Percentiles rank a stretch among this genome's conserved stretches.
phyloP scores from a whole-genome alignment of 1,284 basidiomycete genomes.

The Termitomyces sp. region DNA sequence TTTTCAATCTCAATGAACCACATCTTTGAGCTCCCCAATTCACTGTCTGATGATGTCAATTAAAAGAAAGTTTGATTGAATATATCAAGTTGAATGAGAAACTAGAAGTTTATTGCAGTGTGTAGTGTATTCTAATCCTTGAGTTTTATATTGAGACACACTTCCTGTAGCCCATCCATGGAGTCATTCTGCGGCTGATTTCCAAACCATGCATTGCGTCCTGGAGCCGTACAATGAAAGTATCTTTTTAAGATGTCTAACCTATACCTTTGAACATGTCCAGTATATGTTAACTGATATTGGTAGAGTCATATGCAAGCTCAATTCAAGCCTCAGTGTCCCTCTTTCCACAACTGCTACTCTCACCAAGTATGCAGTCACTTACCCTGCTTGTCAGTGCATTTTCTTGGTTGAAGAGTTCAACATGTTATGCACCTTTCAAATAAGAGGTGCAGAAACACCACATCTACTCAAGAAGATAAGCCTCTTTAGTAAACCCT shows the following conservation, averaged over 20 bases:
- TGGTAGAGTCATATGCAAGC: not conserved
- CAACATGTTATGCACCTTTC: not conserved
- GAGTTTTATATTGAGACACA: not conserved
- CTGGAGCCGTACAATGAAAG: not conserved
- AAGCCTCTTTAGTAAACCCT: too few relatives aligned
- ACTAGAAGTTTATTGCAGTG: not conserved
- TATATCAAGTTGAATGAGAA: not conserved
- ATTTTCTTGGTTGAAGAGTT: not conserved
- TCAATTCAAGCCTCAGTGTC: not conserved
- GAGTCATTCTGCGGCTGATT: not conserved
- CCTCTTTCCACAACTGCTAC: not conserved
- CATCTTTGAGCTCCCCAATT: too few relatives aligned
- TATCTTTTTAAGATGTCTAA: not conserved
- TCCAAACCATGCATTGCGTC: not conserved
- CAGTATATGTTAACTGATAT: not conserved
- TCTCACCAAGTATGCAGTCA: not conserved
- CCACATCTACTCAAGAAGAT: too few relatives aligned
- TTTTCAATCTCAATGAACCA: too few relatives aligned
- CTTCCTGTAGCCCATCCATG: too few relatives aligned
- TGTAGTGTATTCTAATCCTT: not conserved
- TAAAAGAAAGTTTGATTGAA: not conserved
- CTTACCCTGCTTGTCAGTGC: constrained; percentile 1
- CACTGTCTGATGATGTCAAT: not conserved
- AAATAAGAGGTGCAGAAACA: not conserved
- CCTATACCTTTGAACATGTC: not conserved